Conservation (phyloP, 441 rosid species). For the Macaranga tanarius region DNA sequence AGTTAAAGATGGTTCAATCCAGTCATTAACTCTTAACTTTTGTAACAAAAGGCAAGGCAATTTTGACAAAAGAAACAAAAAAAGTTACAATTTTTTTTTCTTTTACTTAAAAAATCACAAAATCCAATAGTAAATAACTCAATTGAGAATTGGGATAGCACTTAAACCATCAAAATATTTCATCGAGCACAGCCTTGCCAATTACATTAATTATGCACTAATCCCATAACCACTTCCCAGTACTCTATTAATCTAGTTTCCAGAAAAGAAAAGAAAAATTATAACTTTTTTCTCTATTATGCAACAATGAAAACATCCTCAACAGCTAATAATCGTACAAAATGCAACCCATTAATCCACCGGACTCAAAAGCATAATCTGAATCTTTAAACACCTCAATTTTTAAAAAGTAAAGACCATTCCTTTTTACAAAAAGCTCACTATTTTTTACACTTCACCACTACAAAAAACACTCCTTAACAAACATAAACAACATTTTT, state of each 20-base stretch:
- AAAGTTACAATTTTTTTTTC: too few relatives aligned
- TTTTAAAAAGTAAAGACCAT: background rate
- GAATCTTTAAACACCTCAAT: conserved; percentile 8
- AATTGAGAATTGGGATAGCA: too few relatives aligned
- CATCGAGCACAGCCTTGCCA: background rate
- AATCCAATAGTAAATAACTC: too few relatives aligned
- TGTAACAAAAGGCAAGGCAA: too few relatives aligned
- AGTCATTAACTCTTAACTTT: too few relatives aligned
- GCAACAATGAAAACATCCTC: background rate
- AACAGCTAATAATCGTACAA: background rate
- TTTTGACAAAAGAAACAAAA: too few relatives aligned
- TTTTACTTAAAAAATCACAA: too few relatives aligned
- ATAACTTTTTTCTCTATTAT: background rate
- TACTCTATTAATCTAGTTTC: background rate
- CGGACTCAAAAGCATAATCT: background rate
- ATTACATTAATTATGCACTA: background rate
- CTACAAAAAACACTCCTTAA: too few relatives aligned
- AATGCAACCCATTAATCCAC: background rate
- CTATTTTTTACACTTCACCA: background rate
- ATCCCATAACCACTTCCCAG: background rate
- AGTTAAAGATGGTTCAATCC: background rate
- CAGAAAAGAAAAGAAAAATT: background rate
- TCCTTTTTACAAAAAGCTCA: background rate
- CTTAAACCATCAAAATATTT: too few relatives aligned
- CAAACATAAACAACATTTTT: background rate